phyloP scores from a whole-genome alignment of 345 rosid species.

The Gossypium arboreum region DNA sequence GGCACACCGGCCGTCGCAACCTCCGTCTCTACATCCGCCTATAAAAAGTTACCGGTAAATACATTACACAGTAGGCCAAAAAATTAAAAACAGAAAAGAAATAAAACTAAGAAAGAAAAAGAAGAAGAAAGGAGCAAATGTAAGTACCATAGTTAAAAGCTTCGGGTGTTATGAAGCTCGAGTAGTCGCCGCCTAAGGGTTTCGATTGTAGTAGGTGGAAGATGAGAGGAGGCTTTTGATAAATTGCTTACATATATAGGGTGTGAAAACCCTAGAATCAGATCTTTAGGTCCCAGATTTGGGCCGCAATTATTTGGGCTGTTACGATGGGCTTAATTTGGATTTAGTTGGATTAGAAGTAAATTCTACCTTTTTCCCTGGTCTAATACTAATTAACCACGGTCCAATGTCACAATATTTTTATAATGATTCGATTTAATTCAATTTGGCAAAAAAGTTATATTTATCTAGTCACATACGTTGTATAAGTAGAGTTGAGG shows the following conservation, averaged over 20 bases:
- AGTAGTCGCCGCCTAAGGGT: constrained; percentile 38
- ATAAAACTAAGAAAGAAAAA: neutral
- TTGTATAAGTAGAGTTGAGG: too few relatives aligned
- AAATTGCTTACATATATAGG: neutral
- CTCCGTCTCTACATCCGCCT: constrained; percentile 49
- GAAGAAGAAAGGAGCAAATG: neutral
- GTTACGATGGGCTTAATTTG: neutral
- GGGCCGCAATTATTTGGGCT: neutral
- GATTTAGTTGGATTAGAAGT: too few relatives aligned
- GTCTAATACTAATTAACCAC: too few relatives aligned
- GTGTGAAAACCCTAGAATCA: constrained; percentile 3
- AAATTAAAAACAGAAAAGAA: neutral
- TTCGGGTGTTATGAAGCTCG: neutral
- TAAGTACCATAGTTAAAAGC: constrained; percentile 31
- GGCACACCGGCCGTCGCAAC: constrained; percentile 48
- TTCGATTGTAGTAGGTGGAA: neutral
- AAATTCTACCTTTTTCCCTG: too few relatives aligned
- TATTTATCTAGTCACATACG: too few relatives aligned
- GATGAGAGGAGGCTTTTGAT: too few relatives aligned
- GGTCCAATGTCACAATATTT: too few relatives aligned
- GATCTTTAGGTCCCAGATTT: neutral
- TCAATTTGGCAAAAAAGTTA: too few relatives aligned
- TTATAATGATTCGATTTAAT: too few relatives aligned
- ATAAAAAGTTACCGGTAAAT: neutral
- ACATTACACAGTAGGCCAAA: too few relatives aligned